A percentile compares a stretch with the other conserved stretches of the same genome.
phyloP scores from a whole-genome alignment of 192 early-diverging fungal species.

The Coemansia biformis region DNA sequence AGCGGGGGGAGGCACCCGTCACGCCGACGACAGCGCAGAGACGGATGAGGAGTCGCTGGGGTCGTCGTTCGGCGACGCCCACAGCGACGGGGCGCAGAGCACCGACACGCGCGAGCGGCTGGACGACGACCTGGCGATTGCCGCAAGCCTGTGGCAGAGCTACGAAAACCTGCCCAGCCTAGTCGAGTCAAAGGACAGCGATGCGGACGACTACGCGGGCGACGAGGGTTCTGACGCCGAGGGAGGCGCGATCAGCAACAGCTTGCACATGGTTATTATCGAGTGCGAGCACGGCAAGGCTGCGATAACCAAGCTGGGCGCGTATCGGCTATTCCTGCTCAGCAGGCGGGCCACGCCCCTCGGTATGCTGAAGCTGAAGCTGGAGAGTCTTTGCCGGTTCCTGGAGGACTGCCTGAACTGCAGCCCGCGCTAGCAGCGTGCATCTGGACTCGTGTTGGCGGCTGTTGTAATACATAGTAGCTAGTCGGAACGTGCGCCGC shows the following conservation, averaged over 20 bases:
- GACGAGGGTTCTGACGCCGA: constrained; percentile 26
- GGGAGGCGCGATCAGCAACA: constrained; percentile 19
- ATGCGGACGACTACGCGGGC: constrained; percentile 21
- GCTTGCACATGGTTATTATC: constrained; percentile 32
- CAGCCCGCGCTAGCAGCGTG: background rate
- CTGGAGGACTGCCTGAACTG: constrained; percentile 26
- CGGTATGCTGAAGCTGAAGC: constrained; percentile 38
- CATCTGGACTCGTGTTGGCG: too few relatives aligned
- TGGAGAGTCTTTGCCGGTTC: constrained; percentile 19
- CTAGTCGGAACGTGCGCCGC: too few relatives aligned
- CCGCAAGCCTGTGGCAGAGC: constrained; percentile 41
- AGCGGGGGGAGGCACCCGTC: too few relatives aligned
- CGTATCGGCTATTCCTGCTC: constrained; percentile 34
- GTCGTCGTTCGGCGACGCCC: constrained; percentile 18
- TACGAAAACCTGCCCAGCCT: constrained; percentile 32
- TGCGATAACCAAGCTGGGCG: constrained; percentile 24
- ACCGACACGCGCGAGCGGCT: constrained; percentile 27
- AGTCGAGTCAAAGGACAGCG: constrained; percentile 34
- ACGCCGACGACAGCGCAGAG: constrained; percentile 3
- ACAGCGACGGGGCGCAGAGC: constrained; percentile 8
- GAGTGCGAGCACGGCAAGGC: constrained; percentile 40
- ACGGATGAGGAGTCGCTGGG: constrained; percentile 10
- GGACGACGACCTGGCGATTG: constrained; percentile 44
- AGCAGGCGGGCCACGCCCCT: constrained; percentile 24
- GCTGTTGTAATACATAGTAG: too few relatives aligned